Evolutionary conservation across 257 asterid species (phyloP), one percentile per base, ranked within the genome.

Genomic region (Hygrophila difformis): DNA sequence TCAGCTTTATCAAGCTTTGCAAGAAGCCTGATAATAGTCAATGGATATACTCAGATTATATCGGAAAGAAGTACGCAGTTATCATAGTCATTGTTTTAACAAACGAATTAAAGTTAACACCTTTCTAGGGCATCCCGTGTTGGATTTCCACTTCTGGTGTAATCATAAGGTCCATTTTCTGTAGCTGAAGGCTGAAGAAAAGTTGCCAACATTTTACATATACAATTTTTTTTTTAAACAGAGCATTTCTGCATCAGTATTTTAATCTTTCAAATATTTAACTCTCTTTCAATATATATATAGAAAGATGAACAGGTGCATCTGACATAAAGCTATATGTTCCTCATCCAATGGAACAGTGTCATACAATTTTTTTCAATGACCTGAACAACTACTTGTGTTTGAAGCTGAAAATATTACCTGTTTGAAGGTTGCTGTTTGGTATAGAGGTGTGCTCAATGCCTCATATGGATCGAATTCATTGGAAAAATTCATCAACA

Each of bases 361-460:
- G 6, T 2, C 8, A 38, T 28, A 21, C 13, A 24, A 2, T 24
- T 2, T n/a, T n/a, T n/a, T n/a, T n/a, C n/a, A n/a, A n/a, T n/a
- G n/a, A n/a, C n/a, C n/a, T n/a, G 12, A 9, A 5, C 37, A 22
- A 39, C 8, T n/a, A 8, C 50, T 50, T 31, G 29, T 24, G 29
- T 3, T 22, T 47, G 21, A 19, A 1, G 3, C 6, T 10, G 9
- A 53, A 33, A 39, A 49, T 5, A n/a, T 48, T 62, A 91, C 99
- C 86, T 91, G 99, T 76, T 82, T 91, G 78, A 91, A 91, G 46
- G 99, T 91, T 55, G 99, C 89, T 51, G 99, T 91, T 69, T 86
- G 99, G 65, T 91, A 91, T 11, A 91, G 79, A 59, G 99, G 99
- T 1, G 96, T 91, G 70, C 95, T 91, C 44, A 76, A 20, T 19